Base-by-base conservation (phyloP, 2,329 filamentous ascomycete genomes). In the Dichotomopilus funicola region DNA sequence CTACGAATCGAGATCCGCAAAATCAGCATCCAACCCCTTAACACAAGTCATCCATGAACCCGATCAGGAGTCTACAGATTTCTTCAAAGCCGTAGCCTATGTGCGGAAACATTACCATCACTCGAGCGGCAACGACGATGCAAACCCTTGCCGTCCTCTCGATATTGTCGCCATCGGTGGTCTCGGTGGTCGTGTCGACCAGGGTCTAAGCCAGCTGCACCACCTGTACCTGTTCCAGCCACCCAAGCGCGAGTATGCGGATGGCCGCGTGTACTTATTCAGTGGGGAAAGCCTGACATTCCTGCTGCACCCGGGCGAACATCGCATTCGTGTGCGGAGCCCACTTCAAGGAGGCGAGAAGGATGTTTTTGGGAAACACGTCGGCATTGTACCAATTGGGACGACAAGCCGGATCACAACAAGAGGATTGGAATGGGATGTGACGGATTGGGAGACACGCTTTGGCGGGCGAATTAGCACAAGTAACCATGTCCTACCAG, bases 31-130 rank as follows among this genome's bases (percentile, higher is more conserved):
- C 31, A 19, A 42, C 10, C 45, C 45, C 6, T 13, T 67, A 70
- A 34, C 89, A 1, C 66, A 76, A 10, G 76, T 97, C 52, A 78
- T 89, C 61, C 75, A 83, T 63, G 84, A 92, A 60, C 69, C 77
- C n/a, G 89, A 95, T 67, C 89, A 97, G 70, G 82, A 95, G 63
- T 87, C 86, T 19, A 96, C 94, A 34, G 94, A 99, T 70, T 96
- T 97, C 64, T 85, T 81, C 64, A 99, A 99, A 75, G 89, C 84
- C 64, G 80, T 87, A 62, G 76, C 71, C 61, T 86, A 79, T 71
- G 78, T 84, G 60, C 79, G 78, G 48, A 63, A 65, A 2, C 63
- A 68, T 6, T 49, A 43, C 11, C 1, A 33, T 34, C 34, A 35
- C 27, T 6, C 5, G 27, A 43, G n/a, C 10, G 40, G n/a, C 3